Evolutionary conservation across 139 green algal species (phyloP).

Genomic region (Chlorella vulgaris): DNA sequence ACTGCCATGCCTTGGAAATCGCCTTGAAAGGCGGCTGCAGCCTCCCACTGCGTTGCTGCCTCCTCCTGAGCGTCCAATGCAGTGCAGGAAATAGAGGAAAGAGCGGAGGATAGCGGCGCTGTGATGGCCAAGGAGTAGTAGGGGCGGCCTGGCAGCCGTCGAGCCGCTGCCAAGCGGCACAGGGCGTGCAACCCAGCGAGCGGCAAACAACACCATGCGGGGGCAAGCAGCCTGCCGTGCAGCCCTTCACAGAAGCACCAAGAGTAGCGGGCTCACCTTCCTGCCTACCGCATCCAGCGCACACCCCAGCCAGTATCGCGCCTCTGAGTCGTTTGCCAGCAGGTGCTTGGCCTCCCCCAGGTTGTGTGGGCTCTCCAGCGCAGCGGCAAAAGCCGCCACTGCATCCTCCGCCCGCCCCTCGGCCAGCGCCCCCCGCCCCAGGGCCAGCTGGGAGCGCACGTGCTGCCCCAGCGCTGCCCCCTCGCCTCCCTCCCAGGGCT

Average conservation of each 20-base stretch:
- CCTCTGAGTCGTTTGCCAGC: conserved; percentile 20
- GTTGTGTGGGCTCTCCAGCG: conserved; percentile 3
- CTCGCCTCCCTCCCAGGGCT: conserved; percentile 29
- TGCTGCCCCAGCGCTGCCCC: conserved; percentile 12
- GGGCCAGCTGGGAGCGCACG: conserved; percentile 4
- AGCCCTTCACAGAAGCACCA: background rate
- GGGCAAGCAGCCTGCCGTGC: too few species aligned
- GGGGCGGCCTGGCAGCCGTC: background rate
- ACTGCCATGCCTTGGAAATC: conserved; percentile 25
- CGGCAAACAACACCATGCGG: background rate
- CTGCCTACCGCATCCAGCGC: background rate
- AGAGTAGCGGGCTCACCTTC: background rate
- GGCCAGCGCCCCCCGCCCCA: conserved; percentile 1
- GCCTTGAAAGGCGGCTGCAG: background rate
- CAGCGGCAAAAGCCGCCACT: background rate
- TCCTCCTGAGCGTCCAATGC: conserved; percentile 11
- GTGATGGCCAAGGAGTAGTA: too few species aligned
- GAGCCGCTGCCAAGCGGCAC: background rate
- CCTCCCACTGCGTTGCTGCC: conserved; percentile 8
- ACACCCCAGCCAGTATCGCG: conserved; percentile 5
- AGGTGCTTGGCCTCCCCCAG: conserved; percentile 15
- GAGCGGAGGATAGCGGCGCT: too few species aligned
- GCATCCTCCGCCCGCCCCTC: background rate
- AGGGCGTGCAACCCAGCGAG: background rate
- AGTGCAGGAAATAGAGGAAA: too few species aligned